Evolutionary conservation across 129 eudicot species (phyloP), one percentile per base, ranked within the genome.

Genomic region (Flaveria bidentis): DNA sequence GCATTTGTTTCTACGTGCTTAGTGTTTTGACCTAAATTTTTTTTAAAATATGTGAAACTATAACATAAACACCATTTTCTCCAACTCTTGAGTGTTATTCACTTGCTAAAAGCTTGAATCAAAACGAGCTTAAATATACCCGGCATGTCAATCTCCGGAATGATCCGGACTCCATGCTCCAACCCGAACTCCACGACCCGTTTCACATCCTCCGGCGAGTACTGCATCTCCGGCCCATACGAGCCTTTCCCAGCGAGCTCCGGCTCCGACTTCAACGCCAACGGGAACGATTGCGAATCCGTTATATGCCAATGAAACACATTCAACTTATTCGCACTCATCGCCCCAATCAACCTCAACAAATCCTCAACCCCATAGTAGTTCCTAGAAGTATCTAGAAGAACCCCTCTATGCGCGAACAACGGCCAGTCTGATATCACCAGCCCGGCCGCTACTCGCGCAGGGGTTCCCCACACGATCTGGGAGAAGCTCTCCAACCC

Each of bases 271-370:
- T 83, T 76, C 75, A 93, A 6, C 17, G 74, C 88, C 72, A 93
- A 26, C 6, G 98, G 97, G 39, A 93, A 93, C 28, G 98, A 90
- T 0, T 93, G 98, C 20, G 98, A 90, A 67, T 93, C 98, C 11
- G 98, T 93, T 0, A 93, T 85, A 56, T 93, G 98, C 98, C 98
- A 93, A 69, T 93, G 98, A 74, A 93, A 93, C 18, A 93, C 98
- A 76, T 93, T 93, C 76, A 93, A 1, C 52, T 93, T 93, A 61
- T 93, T 93, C 81, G 78, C 80, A 67, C 98, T 84, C 90, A 93
- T 84, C 3, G 87, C 91, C 26, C 76, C 83, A 25, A 93, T 91
- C 60, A 85, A 63, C 87, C 93, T 87, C 83, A 88, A 53, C 58
- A 93, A 45, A 78, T 90, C 93, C 16, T 82, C 91, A 1, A 90